These are phyloP conservation scores for Camellia lanceoleosa DNA, from an alignment of 148 eudicot genomes.

Conservation along the genomic window DNA sequence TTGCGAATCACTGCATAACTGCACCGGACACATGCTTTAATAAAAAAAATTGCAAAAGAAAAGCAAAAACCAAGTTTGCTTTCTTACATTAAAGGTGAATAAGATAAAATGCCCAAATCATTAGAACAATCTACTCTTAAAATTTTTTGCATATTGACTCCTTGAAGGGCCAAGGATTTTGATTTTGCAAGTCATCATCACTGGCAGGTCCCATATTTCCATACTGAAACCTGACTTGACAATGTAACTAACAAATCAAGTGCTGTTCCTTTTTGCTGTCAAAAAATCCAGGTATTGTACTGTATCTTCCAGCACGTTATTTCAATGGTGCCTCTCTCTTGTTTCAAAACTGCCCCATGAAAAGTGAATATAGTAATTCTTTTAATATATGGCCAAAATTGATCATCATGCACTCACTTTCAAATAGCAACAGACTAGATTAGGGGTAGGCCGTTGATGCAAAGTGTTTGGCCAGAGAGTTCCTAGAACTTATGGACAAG, in stretches of 20 bases:
- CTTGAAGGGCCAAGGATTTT: background rate
- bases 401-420: no score
- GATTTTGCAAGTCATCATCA: background rate
- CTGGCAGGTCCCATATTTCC: background rate
- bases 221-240: background rate
- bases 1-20: conserved; percentile 77
- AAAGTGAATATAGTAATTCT: no score
- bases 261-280: background rate
- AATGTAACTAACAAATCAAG: conserved; percentile 1
- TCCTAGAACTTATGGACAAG: no score
- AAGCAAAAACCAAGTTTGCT: background rate
- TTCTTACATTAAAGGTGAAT: background rate
- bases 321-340: background rate
- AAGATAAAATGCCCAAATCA: background rate
- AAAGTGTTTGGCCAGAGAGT: no score
- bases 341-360: no score
- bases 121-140: background rate
- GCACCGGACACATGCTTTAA: conserved; percentile 18
- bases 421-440: no score
- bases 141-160: background rate
- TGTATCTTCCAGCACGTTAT: background rate
- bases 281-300: background rate
- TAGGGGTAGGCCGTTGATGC: no score
- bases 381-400: no score
- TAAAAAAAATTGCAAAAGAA: background rate